Conservation (phyloP, 2,329 filamentous ascomycete genomes). For the Cladosporium austrohemisphaericum region DNA sequence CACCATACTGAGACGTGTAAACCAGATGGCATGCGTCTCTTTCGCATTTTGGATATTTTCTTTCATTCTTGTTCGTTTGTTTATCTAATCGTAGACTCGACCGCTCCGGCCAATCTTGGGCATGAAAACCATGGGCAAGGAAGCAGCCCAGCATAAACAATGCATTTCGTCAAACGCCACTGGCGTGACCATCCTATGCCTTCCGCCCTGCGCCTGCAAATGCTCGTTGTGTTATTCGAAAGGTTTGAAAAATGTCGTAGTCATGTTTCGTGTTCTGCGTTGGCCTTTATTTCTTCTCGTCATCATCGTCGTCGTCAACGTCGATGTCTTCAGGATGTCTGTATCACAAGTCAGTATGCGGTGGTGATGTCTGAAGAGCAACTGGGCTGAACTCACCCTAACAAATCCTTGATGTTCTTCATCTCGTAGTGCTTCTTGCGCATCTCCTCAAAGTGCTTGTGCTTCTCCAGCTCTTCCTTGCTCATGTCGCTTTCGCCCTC, state of each 20-base stretch:
- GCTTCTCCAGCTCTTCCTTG: slow-evolving; percentile 80
- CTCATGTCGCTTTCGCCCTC: slow-evolving; percentile 52
- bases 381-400: slow-evolving; percentile 57
- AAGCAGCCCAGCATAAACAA: too few species aligned
- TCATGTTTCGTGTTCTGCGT: too few species aligned
- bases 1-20: too few species aligned
- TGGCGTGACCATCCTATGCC: not conserved
- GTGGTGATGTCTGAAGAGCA: not conserved
- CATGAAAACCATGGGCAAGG: too few species aligned
- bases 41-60: too few species aligned
- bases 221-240: not conserved
- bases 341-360: not conserved
- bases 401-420: slow-evolving; percentile 83
- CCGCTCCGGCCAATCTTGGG: too few species aligned
- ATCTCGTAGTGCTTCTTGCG: slow-evolving; percentile 99
- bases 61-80: too few species aligned
- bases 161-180: not conserved
- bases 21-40: too few species aligned
- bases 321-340: slow-evolving; percentile 16
- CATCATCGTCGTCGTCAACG: slow-evolving; percentile 9
- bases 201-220: slow-evolving; percentile 5
- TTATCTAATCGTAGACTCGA: too few species aligned
- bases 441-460: slow-evolving; percentile 83
- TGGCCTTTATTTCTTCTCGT: slow-evolving; percentile 3
- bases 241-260: not conserved